These are phyloP conservation scores for Exophiala lecanii-corni DNA, from an alignment of 2,329 filamentous ascomycete species.

Conservation along the genomic window DNA sequence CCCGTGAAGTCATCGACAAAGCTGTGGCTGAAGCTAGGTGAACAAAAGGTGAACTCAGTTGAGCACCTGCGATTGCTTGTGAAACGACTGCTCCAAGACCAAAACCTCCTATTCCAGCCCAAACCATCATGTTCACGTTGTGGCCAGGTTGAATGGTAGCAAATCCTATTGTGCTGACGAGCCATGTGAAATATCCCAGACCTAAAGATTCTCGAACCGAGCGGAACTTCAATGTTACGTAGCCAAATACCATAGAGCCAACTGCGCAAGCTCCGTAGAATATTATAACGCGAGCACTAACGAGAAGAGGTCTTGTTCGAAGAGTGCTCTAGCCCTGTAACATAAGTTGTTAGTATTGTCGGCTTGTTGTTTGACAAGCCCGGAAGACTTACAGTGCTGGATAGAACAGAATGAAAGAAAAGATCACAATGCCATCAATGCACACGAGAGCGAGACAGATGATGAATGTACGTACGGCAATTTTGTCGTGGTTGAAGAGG, in stretches of 20 bases:
- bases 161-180: neutral
- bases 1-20: neutral
- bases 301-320: neutral
- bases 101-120: neutral
- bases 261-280: neutral
- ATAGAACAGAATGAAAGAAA: neutral
- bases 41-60: neutral
- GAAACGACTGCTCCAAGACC: neutral
- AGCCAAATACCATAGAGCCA: neutral
- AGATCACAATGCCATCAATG: neutral
- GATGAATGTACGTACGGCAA: neutral
- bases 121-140: neutral
- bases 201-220: neutral
- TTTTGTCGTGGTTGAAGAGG: neutral
- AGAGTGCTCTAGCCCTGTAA: neutral
- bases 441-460: neutral
- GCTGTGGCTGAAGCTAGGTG: neutral
- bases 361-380: no score
- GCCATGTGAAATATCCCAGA: neutral
- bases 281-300: neutral
- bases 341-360: neutral
- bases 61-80: neutral
- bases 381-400: neutral
- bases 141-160: neutral
- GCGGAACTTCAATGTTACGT: neutral